Evolutionary conservation across 805 yeast species (phyloP).

Genomic region (Metschnikowia dekortorum): DNA sequence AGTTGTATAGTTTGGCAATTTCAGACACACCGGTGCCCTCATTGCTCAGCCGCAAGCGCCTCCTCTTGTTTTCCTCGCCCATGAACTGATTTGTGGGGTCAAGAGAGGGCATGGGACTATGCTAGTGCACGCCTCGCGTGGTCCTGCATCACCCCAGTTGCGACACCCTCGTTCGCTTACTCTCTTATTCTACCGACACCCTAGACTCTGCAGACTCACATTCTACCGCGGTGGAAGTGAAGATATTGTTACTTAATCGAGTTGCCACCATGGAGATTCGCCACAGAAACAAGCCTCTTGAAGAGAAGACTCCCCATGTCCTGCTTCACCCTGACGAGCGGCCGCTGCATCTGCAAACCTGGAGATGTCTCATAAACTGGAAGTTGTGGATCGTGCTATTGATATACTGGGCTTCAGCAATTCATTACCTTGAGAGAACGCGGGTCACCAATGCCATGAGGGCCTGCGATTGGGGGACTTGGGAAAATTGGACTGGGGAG

Average conservation of each 20-base stretch:
- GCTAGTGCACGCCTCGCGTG: not conserved
- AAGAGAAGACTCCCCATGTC: not conserved
- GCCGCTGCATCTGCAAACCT: not conserved
- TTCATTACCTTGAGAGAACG: constrained; percentile 31
- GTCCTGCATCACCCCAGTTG: constrained; percentile 1
- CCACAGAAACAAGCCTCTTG: not conserved
- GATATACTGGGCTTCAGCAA: constrained; percentile 22
- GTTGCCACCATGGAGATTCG: not conserved
- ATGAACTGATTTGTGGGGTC: not conserved
- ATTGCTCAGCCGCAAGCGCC: constrained; percentile 31
- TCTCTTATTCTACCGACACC: not conserved
- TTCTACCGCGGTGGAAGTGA: too few species aligned
- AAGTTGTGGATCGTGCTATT: constrained; percentile 2
- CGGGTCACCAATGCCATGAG: constrained; percentile 22
- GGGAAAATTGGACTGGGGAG: constrained; percentile 54
- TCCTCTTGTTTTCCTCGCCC: constrained; percentile 10
- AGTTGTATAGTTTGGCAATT: constrained; percentile 26
- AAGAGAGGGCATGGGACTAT: not conserved
- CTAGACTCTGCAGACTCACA: too few species aligned
- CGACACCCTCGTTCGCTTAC: not conserved
- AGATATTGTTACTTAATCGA: not conserved
- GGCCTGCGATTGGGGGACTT: constrained; percentile 51
- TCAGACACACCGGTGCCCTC: constrained; percentile 1
- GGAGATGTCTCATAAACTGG: constrained; percentile 1
- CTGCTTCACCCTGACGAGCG: not conserved